Conservation (phyloP, 2,329 filamentous ascomycete species). For the Catunica adiposa region DNA sequence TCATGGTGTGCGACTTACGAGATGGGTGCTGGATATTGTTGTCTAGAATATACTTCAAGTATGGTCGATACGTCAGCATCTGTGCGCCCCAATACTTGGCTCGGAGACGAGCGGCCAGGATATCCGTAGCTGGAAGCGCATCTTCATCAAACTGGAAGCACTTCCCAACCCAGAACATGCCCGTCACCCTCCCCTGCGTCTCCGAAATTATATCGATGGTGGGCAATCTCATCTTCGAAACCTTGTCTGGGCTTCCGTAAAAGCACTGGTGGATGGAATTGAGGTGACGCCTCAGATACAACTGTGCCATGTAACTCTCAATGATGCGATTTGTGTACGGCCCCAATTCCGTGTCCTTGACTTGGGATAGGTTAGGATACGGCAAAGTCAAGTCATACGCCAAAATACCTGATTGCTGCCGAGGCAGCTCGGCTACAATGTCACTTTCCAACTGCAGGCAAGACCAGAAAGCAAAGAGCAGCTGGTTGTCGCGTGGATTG, state of each 20-base stretch:
- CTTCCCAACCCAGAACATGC: conserved; percentile 30
- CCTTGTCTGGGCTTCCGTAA: conserved; percentile 28
- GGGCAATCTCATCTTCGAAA: conserved; percentile 19
- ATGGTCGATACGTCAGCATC: conserved; percentile 76
- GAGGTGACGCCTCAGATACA: conserved; percentile 47
- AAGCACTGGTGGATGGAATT: conserved; percentile 45
- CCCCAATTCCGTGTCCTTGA: conserved; percentile 15
- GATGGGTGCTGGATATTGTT: no score
- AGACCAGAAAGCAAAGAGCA: conserved; percentile 76
- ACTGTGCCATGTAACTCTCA: conserved; percentile 44
- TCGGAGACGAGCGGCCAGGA: conserved; percentile 67
- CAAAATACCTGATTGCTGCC: conserved; percentile 45
- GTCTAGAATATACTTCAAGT: conserved; percentile 42
- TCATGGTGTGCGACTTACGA: no score
- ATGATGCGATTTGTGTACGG: conserved; percentile 32
- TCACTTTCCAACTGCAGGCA: conserved; percentile 89
- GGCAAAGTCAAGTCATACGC: conserved; percentile 48
- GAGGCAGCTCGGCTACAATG: conserved; percentile 68
- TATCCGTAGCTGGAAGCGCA: conserved; percentile 56
- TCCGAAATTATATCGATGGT: conserved; percentile 26
- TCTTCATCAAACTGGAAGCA: conserved; percentile 43
- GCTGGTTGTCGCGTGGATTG: conserved; percentile 38
- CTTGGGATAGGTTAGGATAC: conserved; percentile 39
- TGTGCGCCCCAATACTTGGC: conserved; percentile 90
- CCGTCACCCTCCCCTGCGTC: conserved; percentile 15